Percentiles rank a stretch among this genome's conserved stretches.
Evolutionary conservation across 495 filamentous ascomycete species (phyloP).

Genomic region (Hypoxylon fragiforme): DNA sequence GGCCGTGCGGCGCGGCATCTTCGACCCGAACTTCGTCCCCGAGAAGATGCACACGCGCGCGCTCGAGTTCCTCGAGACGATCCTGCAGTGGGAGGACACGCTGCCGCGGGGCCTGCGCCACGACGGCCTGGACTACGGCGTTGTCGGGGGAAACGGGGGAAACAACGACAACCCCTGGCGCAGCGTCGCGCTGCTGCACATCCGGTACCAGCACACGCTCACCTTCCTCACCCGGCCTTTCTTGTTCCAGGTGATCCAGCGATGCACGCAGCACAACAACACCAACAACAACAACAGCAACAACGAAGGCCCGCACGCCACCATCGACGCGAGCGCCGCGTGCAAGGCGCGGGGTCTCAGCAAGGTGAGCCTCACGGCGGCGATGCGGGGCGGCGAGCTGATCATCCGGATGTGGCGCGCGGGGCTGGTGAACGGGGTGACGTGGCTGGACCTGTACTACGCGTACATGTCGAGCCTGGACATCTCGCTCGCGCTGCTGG

Average conservation of each 20-base stretch:
- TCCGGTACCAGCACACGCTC: constrained; percentile 40
- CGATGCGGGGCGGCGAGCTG: constrained; percentile 20
- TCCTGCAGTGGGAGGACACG: constrained; percentile 44
- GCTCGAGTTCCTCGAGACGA: constrained; percentile 38
- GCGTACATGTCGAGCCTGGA: constrained; percentile 23
- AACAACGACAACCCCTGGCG: constrained; percentile 33
- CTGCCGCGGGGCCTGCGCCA: constrained; percentile 40
- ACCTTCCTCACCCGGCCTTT: constrained; percentile 39
- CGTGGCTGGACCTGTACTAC: constrained; percentile 31
- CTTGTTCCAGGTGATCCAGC: constrained; percentile 27
- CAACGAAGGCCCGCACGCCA: no score
- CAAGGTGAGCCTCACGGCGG: constrained; percentile 26
- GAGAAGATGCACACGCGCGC: constrained; percentile 25
- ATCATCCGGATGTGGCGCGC: constrained; percentile 19
- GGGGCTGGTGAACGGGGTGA: constrained; percentile 23
- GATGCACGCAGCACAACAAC: constrained; percentile 12
- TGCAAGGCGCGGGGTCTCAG: no score
- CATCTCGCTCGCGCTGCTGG: constrained; percentile 23
- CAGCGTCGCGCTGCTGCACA: constrained; percentile 34
- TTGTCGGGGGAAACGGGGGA: constrained; percentile 3
- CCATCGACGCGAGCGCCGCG: no score
- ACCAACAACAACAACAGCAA: no score
- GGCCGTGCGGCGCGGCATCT: constrained; percentile 19
- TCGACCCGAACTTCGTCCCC: constrained; percentile 25
- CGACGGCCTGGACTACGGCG: no score